Evolutionary conservation across 2,329 filamentous ascomycete genomes (phyloP).

Genomic region (Hypoxylon rubiginosum): DNA sequence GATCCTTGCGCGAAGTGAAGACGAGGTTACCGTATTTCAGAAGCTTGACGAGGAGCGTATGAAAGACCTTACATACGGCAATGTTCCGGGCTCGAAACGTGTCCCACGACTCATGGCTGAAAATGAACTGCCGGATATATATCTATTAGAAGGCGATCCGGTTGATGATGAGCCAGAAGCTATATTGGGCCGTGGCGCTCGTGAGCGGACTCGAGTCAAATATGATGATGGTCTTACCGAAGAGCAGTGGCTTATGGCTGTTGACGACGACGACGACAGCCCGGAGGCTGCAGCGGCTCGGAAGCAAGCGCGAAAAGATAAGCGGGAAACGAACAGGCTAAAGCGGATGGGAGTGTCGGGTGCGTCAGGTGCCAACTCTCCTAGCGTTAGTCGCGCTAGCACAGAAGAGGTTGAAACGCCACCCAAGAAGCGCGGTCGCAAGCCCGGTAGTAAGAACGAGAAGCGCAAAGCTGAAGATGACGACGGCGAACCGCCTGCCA

Average conservation of each 20-base stretch:
- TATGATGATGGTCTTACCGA: slow-evolving; percentile 98
- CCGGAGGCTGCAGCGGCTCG: slow-evolving; percentile 93
- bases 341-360: slow-evolving; percentile 63
- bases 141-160: slow-evolving; percentile 86
- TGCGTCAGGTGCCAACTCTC: slow-evolving; percentile 74
- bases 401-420: slow-evolving; percentile 83
- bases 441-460: slow-evolving; percentile 78
- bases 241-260: slow-evolving; percentile 98
- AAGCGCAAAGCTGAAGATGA: slow-evolving; percentile 90
- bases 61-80: slow-evolving; percentile 78
- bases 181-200: slow-evolving; percentile 86
- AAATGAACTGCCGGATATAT: slow-evolving; percentile 92
- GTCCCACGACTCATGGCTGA: slow-evolving; percentile 87
- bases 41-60: slow-evolving; percentile 82
- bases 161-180: slow-evolving; percentile 84
- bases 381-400: slow-evolving; percentile 82
- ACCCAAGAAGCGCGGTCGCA: slow-evolving; percentile 87
- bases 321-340: slow-evolving; percentile 80
- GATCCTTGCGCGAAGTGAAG: slow-evolving; percentile 89
- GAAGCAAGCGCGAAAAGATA: slow-evolving; percentile 87
- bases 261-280: slow-evolving; percentile 95
- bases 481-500: slow-evolving; percentile 81
- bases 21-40: slow-evolving; percentile 83
- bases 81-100: slow-evolving; percentile 69
- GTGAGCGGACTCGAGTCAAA: slow-evolving; percentile 92